Evolutionary conservation across 345 rosid species (phyloP).

Genomic region (Zanthoxylum bungeanum): DNA sequence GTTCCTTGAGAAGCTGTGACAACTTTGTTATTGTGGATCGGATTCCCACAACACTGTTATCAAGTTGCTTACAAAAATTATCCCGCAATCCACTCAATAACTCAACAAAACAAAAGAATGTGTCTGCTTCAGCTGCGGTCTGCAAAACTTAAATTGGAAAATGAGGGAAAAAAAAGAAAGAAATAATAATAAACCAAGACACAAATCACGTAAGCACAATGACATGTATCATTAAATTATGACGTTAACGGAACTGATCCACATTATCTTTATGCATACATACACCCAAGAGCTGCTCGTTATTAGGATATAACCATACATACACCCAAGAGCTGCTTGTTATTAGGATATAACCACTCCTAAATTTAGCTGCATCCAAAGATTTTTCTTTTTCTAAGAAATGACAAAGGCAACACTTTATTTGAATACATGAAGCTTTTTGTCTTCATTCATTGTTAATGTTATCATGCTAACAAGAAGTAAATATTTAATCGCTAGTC

Average conservation of each 20-base stretch:
- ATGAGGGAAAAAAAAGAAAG: slow-evolving; percentile 23
- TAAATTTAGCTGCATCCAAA: neutral
- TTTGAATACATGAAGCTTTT: neutral
- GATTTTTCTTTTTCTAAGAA: neutral
- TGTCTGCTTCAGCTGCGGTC: slow-evolving; percentile 89
- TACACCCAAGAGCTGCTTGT: neutral
- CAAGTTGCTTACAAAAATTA: slow-evolving; percentile 93
- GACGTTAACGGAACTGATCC: neutral
- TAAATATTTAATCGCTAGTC: neutral
- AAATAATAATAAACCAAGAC: too few relatives aligned
- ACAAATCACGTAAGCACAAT: neutral
- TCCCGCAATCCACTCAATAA: slow-evolving; percentile 93
- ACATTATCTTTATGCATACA: too few relatives aligned
- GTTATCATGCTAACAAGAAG: neutral
- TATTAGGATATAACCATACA: too few relatives aligned
- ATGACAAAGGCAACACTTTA: neutral
- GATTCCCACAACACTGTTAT: slow-evolving; percentile 94
- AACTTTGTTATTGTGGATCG: slow-evolving; percentile 78
- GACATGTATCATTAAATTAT: too few relatives aligned
- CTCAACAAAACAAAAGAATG: slow-evolving; percentile 97
- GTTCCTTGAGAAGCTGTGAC: slow-evolving; percentile 78
- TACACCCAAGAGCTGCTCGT: too few relatives aligned
- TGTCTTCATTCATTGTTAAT: neutral
- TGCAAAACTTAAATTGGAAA: slow-evolving; percentile 47
- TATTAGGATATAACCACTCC: neutral